Conservation (phyloP, 2,329 filamentous ascomycete genomes). For the Elsinoe arachidis region DNA sequence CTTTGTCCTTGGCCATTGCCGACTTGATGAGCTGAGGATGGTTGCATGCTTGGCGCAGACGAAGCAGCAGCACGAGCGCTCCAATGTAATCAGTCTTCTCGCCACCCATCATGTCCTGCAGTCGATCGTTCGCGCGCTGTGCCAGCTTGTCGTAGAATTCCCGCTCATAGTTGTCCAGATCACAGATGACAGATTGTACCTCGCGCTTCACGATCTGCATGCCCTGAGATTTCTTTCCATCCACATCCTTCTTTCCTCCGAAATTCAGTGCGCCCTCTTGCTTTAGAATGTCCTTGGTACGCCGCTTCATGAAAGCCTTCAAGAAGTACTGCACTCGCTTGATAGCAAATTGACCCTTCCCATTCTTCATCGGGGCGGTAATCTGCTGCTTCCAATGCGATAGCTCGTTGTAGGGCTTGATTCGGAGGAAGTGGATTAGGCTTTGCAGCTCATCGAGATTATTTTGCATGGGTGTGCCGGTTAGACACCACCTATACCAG, state of each 20-base stretch:
- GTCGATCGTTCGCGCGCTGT: conserved; percentile 72
- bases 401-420: conserved; percentile 82
- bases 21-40: conserved; percentile 81
- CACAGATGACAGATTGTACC: conserved; percentile 67
- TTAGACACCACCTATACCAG: conserved; percentile 92
- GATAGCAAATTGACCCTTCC: conserved; percentile 82
- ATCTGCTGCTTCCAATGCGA: conserved; percentile 87
- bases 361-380: conserved; percentile 78
- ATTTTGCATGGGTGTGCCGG: conserved; percentile 96
- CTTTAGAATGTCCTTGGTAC: conserved; percentile 94
- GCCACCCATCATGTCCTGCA: conserved; percentile 80
- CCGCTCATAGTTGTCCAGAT: conserved; percentile 72
- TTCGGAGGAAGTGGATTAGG: conserved; percentile 82
- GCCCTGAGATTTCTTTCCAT: conserved; percentile 48
- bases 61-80: conserved; percentile 82
- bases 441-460: conserved; percentile 95
- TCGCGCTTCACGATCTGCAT: conserved; percentile 92
- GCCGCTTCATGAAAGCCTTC: conserved; percentile 95
- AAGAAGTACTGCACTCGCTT: conserved; percentile 74
- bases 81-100: conserved; percentile 82
- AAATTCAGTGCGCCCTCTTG: conserved; percentile 72
- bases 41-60: conserved; percentile 87
- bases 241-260: conserved; percentile 56
- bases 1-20: conserved; percentile 79
- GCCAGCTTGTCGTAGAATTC: conserved; percentile 80